A percentile compares a stretch with the other conserved stretches of the same genome.
phyloP scores from a whole-genome alignment of 805 yeast genomes.

The Kluyveromyces lactis region DNA sequence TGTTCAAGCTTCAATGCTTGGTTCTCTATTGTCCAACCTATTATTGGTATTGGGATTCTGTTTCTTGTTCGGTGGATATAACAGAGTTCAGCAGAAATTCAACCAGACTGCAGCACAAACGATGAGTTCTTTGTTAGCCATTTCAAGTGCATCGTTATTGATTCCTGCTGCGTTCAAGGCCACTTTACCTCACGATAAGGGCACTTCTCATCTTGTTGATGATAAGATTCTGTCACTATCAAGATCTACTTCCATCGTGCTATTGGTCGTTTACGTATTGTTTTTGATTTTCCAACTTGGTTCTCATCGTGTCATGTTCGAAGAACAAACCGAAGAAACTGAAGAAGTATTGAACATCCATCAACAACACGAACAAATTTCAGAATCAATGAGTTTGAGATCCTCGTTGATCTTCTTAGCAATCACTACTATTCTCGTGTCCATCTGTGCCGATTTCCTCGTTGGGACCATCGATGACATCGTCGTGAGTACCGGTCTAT shows the following conservation, averaged over 20 bases:
- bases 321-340: constrained; percentile 38
- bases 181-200: constrained; percentile 45
- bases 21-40: constrained; percentile 82
- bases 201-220: constrained; percentile 27
- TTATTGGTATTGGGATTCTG: constrained; percentile 92
- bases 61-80: constrained; percentile 86
- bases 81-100: constrained; percentile 77
- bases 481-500: constrained; percentile 74
- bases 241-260: constrained; percentile 75
- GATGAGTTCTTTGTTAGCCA: constrained; percentile 88
- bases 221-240: constrained; percentile 60
- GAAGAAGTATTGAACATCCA: constrained; percentile 28
- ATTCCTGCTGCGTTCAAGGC: constrained; percentile 97
- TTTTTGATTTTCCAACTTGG: constrained; percentile 82
- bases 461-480: constrained; percentile 90
- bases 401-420: constrained; percentile 50
- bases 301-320: constrained; percentile 76
- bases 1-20: constrained; percentile 96
- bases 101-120: constrained; percentile 98
- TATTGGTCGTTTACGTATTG: constrained; percentile 67
- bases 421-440: constrained; percentile 66
- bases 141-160: constrained; percentile 79
- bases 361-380: constrained; percentile 7
- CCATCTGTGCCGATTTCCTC: constrained; percentile 85
- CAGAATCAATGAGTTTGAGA: constrained; percentile 37